Conservation (phyloP, 78 protist species). For the Dictyostelium discoideum region dicty_2.7 NC_007088.5:2193001-2193500, state of each 20-base stretch:
- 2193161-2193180: background rate
- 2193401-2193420: background rate
- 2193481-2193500: background rate
- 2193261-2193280: no score
- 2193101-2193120: background rate
- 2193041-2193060: background rate
- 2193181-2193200: background rate
- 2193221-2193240: background rate
- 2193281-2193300: no score
- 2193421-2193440: background rate
- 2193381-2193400: background rate
- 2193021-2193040: conserved; percentile 24
- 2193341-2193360: no score
- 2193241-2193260: no score
- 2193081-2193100: background rate
- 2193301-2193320: no score
- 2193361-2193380: no score
- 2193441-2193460: background rate
- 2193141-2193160: background rate
- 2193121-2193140: background rate
- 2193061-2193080: background rate
- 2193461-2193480: no score
- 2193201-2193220: background rate
- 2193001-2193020: conserved; percentile 61
- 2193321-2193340: no score